Percentiles rank a stretch among this genome's conserved stretches.
These are phyloP conservation scores for Phragmites australis DNA, from an alignment of 176 grass and related monocot species.

Conservation along the genomic window DNA sequence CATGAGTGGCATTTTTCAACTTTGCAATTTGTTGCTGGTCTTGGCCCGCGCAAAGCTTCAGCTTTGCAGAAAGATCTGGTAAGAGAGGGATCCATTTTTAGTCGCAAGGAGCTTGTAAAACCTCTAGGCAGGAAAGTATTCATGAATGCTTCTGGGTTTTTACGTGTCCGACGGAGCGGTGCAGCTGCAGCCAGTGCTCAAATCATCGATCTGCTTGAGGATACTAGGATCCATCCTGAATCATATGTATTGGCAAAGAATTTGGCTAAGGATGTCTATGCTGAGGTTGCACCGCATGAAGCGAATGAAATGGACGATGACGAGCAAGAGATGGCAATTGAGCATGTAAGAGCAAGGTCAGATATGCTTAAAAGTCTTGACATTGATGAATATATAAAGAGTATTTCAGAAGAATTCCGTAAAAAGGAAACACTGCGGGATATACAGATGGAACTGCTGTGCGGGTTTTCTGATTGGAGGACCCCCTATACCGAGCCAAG, in stretches of 20 bases:
- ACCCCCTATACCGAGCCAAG: slow-evolving; percentile 64
- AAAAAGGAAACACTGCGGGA: slow-evolving; percentile 64
- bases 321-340: slow-evolving; percentile 84
- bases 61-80: slow-evolving; percentile 85
- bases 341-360: slow-evolving; percentile 64
- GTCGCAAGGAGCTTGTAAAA: slow-evolving; percentile 80
- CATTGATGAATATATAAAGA: slow-evolving; percentile 69
- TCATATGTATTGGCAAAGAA: slow-evolving; percentile 87
- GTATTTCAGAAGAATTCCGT: slow-evolving; percentile 54
- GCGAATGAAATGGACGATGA: slow-evolving; percentile 79
- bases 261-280: slow-evolving; percentile 81
- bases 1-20: slow-evolving; percentile 98
- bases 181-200: slow-evolving; percentile 72
- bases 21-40: slow-evolving; percentile 83
- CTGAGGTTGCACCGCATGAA: slow-evolving; percentile 52
- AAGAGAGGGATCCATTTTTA: slow-evolving; percentile 81
- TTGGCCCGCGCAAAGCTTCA: slow-evolving; percentile 87
- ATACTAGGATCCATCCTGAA: slow-evolving; percentile 98
- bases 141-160: slow-evolving; percentile 86
- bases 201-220: slow-evolving; percentile 91
- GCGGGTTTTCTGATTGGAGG: slow-evolving; percentile 75
- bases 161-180: slow-evolving; percentile 77
- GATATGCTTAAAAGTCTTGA: slow-evolving; percentile 27
- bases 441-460: slow-evolving; percentile 56
- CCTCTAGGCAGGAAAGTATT: slow-evolving; percentile 89